Conservation (phyloP, 73 alveolate species). For the Tetrahymena thermophila region DNA sequence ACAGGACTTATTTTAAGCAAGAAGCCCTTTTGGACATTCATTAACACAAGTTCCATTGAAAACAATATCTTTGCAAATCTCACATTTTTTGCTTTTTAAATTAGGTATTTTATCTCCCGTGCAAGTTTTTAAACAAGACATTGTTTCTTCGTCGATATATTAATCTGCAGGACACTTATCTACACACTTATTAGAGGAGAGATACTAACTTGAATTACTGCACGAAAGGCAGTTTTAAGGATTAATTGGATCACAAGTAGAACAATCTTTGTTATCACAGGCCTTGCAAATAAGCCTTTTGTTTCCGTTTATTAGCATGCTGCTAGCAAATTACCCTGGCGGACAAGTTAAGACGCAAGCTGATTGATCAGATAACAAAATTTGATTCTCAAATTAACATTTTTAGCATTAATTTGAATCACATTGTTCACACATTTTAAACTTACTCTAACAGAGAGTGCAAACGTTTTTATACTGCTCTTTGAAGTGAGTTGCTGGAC, state of each 20-base stretch:
- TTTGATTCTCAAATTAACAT: not conserved
- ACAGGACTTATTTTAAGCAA: not conserved
- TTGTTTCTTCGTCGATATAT: not conserved
- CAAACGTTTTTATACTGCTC: not conserved
- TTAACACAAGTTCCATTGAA: not conserved
- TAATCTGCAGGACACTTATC: not conserved
- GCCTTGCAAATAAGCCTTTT: not conserved
- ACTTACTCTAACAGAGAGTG: not conserved
- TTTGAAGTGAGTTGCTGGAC: not conserved
- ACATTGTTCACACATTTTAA: not conserved
- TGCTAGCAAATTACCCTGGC: not conserved
- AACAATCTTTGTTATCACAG: not conserved
- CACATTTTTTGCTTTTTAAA: not conserved
- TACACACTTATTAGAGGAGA: not conserved
- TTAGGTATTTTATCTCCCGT: not conserved
- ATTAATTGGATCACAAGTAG: not conserved
- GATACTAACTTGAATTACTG: not conserved
- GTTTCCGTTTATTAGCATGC: not conserved
- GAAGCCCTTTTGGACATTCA: not conserved
- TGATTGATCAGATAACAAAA: not conserved
- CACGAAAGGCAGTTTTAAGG: not conserved
- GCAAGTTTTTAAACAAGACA: not conserved
- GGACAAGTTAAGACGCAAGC: not conserved
- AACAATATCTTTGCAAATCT: not conserved
- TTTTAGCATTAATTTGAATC: not conserved